Evolutionary conservation across 129 eudicot genomes (phyloP), one percentile per base, ranked within the genome.

Genomic region (Ambrosia trifida): DNA sequence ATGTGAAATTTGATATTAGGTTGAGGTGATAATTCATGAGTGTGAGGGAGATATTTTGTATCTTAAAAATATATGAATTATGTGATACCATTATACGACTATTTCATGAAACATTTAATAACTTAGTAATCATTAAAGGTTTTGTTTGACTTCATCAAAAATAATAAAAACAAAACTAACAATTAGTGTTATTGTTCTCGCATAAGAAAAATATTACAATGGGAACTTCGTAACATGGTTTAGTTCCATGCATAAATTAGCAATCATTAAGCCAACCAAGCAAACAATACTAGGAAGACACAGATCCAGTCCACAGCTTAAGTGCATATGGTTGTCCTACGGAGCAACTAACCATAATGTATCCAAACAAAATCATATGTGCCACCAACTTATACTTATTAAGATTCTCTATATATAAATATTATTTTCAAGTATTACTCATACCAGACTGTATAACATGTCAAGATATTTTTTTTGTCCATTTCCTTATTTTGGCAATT

Each of bases 201-300:
- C 33, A 59, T 72, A 44, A 16, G 33, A 40, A 72, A 60, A 45
- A 31, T 31, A 60, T 70, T 17, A 30, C 59, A 66, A 35, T 24
- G 11, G 36, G 62, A 67, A 76, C 80, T 76, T 67, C 61, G 52
- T 69, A 76, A 76, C 80, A 76, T 76, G 80, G 63, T 32, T 76
- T 57, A 63, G 77, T 78, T 78, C 77, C 33, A 62, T 67, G 59
- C 72, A 63, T 53, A 70, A 70, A 24, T 24, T 70, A 72, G 67
- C 72, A 78, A 78, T 78, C 66, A 70, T 78, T 70, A 78, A 78
- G 72, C 76, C 82, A 78, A 70, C 82, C n/a, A 63, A 63, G 77
- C 72, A 78, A 30, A 41, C 20, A 51, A 60, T 41, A 70, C 82
- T 62, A 59, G 64, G 43, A 72, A 78, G 82, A 72, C 78, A 78